Percentiles rank a stretch among this genome's conserved stretches.
These are phyloP conservation scores for Nicotiana knightiana DNA, from an alignment of 257 asterid genomes.

Conservation along the genomic window DNA sequence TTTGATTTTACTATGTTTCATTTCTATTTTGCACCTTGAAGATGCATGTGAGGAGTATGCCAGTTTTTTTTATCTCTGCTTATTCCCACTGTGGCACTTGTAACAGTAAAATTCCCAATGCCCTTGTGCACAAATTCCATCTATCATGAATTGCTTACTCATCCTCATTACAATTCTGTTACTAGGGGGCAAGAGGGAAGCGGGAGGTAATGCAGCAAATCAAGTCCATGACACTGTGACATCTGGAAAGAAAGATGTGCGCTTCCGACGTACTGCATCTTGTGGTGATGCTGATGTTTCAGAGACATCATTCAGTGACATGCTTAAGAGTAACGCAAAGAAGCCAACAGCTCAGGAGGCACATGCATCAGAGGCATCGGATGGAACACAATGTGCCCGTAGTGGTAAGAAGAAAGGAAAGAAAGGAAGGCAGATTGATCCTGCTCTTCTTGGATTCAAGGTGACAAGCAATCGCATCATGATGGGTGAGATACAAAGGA, in stretches of 20 bases:
- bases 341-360: constrained; percentile 55
- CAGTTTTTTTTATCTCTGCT: not conserved
- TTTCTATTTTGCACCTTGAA: not conserved
- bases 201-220: constrained; percentile 35
- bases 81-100: constrained; percentile 1
- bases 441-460: constrained; percentile 96
- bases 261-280: constrained; percentile 65
- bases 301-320: constrained; percentile 92
- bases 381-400: constrained; percentile 38
- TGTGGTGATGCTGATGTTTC: constrained; percentile 68
- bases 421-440: constrained; percentile 96
- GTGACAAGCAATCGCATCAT: constrained; percentile 95
- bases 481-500: constrained; percentile 97
- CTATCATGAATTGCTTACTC: not conserved
- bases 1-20: not conserved
- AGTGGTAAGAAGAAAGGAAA: constrained; percentile 89
- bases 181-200: constrained; percentile 47
- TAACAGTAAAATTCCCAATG: not conserved
- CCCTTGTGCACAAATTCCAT: not conserved
- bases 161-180: not conserved
- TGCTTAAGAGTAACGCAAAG: constrained; percentile 77
- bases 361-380: constrained; percentile 31
- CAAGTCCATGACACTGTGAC: constrained; percentile 28
- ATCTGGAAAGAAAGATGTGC: constrained; percentile 50
- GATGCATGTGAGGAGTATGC: not conserved